Evolutionary conservation across 257 asterid species (phyloP).

Genomic region (Penstemon eatonii): DNA sequence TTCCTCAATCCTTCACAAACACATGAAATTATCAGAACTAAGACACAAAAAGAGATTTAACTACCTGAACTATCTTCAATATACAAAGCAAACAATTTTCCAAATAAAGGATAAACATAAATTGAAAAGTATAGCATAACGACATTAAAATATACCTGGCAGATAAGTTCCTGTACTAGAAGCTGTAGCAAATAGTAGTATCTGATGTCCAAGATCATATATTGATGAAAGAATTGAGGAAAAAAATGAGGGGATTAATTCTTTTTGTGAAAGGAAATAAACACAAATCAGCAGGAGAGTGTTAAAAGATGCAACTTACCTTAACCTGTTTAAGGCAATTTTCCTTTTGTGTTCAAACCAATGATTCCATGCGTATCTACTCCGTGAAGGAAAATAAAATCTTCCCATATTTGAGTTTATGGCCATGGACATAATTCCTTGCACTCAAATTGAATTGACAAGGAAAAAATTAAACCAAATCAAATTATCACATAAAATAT

Average conservation of each 20-base stretch:
- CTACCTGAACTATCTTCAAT: not conserved
- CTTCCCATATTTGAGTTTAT: constrained; percentile 26
- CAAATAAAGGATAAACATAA: not conserved
- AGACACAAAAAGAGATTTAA: not conserved
- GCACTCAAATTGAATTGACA: constrained; percentile 14
- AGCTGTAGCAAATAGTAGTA: constrained; percentile 14
- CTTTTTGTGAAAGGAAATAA: constrained; percentile 23
- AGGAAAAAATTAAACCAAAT: not conserved
- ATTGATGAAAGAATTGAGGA: not conserved
- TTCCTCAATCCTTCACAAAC: constrained; percentile 6
- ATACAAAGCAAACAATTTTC: not conserved
- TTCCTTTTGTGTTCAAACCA: constrained; percentile 16
- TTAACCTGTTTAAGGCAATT: constrained; percentile 20
- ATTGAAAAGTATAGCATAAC: not conserved
- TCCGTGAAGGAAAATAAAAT: constrained; percentile 24
- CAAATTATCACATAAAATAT: constrained; percentile 31
- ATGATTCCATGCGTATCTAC: constrained; percentile 21
- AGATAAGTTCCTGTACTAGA: constrained; percentile 27
- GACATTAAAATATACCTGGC: constrained; percentile 29
- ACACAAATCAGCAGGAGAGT: constrained; percentile 23
- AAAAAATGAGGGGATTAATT: not conserved
- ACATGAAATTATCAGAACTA: not conserved
- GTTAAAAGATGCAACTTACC: not conserved
- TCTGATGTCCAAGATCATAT: constrained; percentile 23
- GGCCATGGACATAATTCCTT: not conserved